phyloP scores from a whole-genome alignment of 306 rosid species.

The Prosopis cineraria region DNA sequence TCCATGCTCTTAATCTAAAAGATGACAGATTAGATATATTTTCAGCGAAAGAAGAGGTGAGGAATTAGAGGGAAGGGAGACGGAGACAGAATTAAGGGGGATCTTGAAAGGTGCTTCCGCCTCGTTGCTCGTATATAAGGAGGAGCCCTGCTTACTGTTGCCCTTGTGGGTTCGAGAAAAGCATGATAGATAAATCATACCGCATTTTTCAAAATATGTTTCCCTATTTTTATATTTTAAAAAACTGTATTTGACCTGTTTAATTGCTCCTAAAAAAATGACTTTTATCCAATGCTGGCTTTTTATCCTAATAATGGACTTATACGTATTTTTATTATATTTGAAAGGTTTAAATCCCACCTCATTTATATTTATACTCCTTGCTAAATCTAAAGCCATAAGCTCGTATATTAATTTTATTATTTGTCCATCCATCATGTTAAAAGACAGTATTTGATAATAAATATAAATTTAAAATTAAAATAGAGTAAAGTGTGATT shows the following conservation, averaged over 20 bases:
- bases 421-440: neutral
- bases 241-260: neutral
- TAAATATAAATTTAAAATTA: neutral
- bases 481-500: neutral
- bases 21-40: slow-evolving; percentile 25
- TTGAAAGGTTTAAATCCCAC: neutral
- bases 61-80: neutral
- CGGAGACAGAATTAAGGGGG: slow-evolving; percentile 43
- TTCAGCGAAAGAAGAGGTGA: slow-evolving; percentile 7
- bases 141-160: slow-evolving; percentile 45
- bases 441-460: neutral
- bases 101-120: slow-evolving; percentile 39
- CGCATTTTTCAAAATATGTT: neutral
- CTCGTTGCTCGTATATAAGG: slow-evolving; percentile 42
- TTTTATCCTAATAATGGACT: neutral
- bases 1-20: slow-evolving; percentile 54
- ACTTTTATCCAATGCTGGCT: no score
- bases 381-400: neutral
- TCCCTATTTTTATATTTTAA: neutral
- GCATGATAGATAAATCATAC: slow-evolving; percentile 17
- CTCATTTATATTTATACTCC: no score
- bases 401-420: neutral
- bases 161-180: slow-evolving; percentile 42
- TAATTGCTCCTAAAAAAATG: neutral
- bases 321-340: neutral